Base-by-base conservation (phyloP, 2,329 filamentous ascomycete genomes). In the Fusarium newnesense region DNA sequence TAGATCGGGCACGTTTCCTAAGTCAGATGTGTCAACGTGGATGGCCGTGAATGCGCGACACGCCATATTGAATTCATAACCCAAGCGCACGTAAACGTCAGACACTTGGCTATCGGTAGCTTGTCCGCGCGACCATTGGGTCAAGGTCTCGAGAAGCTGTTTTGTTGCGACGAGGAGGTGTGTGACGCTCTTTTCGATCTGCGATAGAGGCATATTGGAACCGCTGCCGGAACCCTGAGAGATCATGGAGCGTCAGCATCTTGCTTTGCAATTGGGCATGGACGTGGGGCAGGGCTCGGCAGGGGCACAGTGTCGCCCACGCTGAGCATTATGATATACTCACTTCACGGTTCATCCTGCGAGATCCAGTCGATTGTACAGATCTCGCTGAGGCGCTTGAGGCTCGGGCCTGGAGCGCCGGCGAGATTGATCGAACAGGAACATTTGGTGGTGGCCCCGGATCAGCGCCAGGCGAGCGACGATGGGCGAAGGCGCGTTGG, bases 41-140 rank as follows among this genome's bases (percentile, higher is more conserved):
- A 99, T 99, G 66, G 95, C 94, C 78, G 94, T 94, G 83, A 99
- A 99, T 70, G 96, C 96, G 63, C 96, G 93, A 82, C 96, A 98
- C 34, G 96, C 96, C 86, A 99, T 96, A 84, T 99, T 99, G 88
- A 99, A 99, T 83, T 99, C 96, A 84, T 99, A 99, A 52, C 96
- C 96, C 70, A 99, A 86, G 69, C 96, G 93, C 69, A 99, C 96
- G 81, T 99, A 99, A 77, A 99, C 96, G 81, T 99, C 96, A 18
- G 96, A 98, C 67, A 99, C 96, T 81, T 98, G 94, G 70, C 92
- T 93, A 83, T 99, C 96, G 72, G 94, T 95, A 61, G 96, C 95
- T 78, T 93, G 92, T 70, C 94, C 93, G 64, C 96, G 94, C 67
- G 96, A 99, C 96, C 96, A 99, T 87, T 97, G 93, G 52, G 96